A percentile compares a stretch with the other conserved stretches of the same genome.
These are phyloP conservation scores for Backusella circina DNA, from an alignment of 192 early-diverging fungal genomes.

Conservation along the genomic window DNA sequence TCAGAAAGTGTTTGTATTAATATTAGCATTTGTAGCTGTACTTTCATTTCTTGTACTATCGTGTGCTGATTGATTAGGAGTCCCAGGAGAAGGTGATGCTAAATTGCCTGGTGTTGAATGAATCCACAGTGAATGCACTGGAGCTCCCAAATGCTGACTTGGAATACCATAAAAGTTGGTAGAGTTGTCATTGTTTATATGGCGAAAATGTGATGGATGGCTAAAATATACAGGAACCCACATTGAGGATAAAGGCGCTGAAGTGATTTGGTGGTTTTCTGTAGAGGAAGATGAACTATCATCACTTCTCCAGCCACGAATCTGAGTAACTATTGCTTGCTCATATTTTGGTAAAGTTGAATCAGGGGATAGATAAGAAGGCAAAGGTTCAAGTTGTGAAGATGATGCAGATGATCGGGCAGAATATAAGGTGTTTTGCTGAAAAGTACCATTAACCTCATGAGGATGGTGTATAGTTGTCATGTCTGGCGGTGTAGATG, in stretches of 20 bases:
- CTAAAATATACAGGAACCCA: slow-evolving; percentile 1
- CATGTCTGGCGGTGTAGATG: slow-evolving; percentile 12
- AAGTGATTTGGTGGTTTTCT: not conserved
- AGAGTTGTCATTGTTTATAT: not conserved
- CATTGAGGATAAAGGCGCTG: not conserved
- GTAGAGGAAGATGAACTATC: not conserved
- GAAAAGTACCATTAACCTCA: not conserved
- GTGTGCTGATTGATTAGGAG: not conserved
- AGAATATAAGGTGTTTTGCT: not conserved
- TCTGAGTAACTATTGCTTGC: slow-evolving; percentile 22
- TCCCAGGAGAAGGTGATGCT: not conserved
- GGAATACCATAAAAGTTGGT: not conserved
- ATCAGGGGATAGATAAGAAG: slow-evolving; percentile 14
- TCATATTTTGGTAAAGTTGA: slow-evolving; percentile 20
- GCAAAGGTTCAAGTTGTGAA: slow-evolving; percentile 6
- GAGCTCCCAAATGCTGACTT: not conserved
- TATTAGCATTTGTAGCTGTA: not conserved
- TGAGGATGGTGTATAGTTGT: not conserved
- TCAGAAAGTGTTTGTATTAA: not conserved
- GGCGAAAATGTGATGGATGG: not conserved
- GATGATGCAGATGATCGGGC: not conserved
- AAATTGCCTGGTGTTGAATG: not conserved
- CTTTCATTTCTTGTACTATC: not conserved
- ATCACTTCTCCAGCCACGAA: slow-evolving; percentile 4
- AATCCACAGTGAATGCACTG: not conserved